phyloP scores from a whole-genome alignment of 257 asterid genomes.

The Capsicum chinense region DNA sequence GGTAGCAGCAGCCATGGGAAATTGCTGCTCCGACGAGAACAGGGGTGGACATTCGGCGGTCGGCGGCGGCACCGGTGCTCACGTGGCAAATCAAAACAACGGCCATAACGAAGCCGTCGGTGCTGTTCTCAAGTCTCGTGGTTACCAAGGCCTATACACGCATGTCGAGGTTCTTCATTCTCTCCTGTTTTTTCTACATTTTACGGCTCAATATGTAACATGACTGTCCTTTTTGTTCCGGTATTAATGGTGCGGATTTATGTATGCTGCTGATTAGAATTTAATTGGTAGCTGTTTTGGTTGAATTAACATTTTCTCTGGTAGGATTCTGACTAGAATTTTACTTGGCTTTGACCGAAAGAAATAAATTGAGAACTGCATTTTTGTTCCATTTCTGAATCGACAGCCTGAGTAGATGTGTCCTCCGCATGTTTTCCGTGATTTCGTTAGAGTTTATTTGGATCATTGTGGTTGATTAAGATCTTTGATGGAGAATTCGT shows the following conservation, averaged over 20 bases:
- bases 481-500: slow-evolving; percentile 4
- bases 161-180: slow-evolving; percentile 77
- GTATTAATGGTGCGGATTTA: slow-evolving; percentile 1
- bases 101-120: slow-evolving; percentile 78
- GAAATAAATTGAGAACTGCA: no score
- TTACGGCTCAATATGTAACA: background rate
- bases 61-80: slow-evolving; percentile 67
- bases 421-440: background rate
- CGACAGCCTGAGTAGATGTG: background rate
- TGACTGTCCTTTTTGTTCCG: no score
- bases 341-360: background rate
- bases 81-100: slow-evolving; percentile 45
- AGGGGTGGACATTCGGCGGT: slow-evolving; percentile 72
- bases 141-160: slow-evolving; percentile 74
- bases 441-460: background rate
- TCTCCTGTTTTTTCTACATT: slow-evolving; percentile 7
- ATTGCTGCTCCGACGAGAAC: slow-evolving; percentile 86
- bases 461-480: background rate
- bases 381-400: no score
- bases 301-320: no score
- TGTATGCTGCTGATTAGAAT: background rate
- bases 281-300: no score
- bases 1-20: slow-evolving; percentile 71
- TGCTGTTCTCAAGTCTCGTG: slow-evolving; percentile 81
- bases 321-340: no score